A percentile compares a stretch with the other conserved stretches of the same genome.
Conservation (phyloP, 768 basidiomycete genomes). For the Cystofilobasidium capitatum region DNA sequence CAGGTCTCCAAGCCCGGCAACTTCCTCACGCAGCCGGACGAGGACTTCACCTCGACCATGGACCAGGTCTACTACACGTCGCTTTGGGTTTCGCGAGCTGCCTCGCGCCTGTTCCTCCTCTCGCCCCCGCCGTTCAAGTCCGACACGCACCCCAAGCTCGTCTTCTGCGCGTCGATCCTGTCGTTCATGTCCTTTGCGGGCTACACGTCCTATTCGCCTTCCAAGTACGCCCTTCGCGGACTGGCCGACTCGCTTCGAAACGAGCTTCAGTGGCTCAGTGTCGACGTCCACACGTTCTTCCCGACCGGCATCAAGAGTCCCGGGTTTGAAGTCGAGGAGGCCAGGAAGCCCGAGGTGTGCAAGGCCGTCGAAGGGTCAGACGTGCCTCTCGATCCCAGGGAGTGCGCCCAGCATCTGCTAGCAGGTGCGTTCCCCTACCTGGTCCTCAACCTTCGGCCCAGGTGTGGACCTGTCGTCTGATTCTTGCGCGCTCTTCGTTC, state of each 20-base stretch:
- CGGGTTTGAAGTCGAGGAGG: slow-evolving; percentile 66
- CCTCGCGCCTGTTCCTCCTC: not conserved
- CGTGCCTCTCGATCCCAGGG: slow-evolving; percentile 53
- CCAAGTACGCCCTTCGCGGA: slow-evolving; percentile 76
- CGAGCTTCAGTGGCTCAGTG: slow-evolving; percentile 67
- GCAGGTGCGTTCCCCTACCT: slow-evolving; percentile 45
- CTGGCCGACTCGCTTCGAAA: slow-evolving; percentile 73
- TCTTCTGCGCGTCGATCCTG: slow-evolving; percentile 64
- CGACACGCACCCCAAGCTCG: slow-evolving; percentile 53
- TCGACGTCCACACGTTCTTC: slow-evolving; percentile 69
- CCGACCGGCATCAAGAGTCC: slow-evolving; percentile 71
- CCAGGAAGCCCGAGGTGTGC: slow-evolving; percentile 63
- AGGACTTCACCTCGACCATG: slow-evolving; percentile 53
- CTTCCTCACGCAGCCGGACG: slow-evolving; percentile 60
- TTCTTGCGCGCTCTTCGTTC: not conserved
- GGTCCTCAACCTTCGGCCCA: not conserved
- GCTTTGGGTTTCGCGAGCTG: slow-evolving; percentile 38
- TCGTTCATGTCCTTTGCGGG: slow-evolving; percentile 69
- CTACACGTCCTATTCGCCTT: slow-evolving; percentile 68
- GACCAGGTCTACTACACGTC: slow-evolving; percentile 52
- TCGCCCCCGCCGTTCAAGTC: slow-evolving; percentile 40
- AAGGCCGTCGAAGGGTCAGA: slow-evolving; percentile 68
- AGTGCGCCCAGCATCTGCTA: slow-evolving; percentile 53
- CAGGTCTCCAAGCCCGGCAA: slow-evolving; percentile 51
- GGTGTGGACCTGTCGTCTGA: not conserved